Evolutionary conservation across 129 eudicot genomes (phyloP), one percentile per base, ranked within the genome.

Genomic region (Chrysanthemum lavandulifolium): DNA sequence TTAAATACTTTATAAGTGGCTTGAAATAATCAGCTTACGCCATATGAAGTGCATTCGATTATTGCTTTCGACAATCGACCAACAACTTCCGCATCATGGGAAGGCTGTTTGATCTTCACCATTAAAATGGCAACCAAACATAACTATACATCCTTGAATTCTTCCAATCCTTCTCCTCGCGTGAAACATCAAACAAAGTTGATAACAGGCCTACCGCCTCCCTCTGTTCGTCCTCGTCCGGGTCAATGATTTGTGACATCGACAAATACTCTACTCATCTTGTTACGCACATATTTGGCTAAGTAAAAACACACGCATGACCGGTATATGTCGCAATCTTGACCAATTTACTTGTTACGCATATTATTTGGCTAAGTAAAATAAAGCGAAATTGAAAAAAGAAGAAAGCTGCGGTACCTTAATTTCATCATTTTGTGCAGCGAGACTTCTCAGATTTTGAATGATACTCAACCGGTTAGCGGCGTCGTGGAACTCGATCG

Each of bases 11-110:
- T 33, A 94, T 77, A 15, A 94, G 78, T 52, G 98, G 98, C 79
- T 82, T 86, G 80, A 90, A 90, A 66, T 90, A 94, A 56, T 93
- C 98, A 36, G 97, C 91, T 82, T 94, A 97, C 15, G 97, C 98
- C 96, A 90, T 90, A 81, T 90, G 89, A 82, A 90, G 96, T 77
- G 88, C 98, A 84, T 90, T 85, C 61, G 97, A 55, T 91, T 79
- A 71, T 90, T 94, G 71, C 82, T 70, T n/a, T n/a, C 2, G 97
- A 94, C 77, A 94, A 80, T 65, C 76, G 15, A 80, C 76, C 61
- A 94, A 67, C 83, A 94, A 57, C 63, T 75, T 84, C 13, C 80
- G 98, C 98, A 79, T 88, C 88, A 66, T 23, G 58, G 12, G 98
- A 84, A 84, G 96, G n/a, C 92, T 23, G 63, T 71, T 84, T 79